A percentile compares a stretch with the other conserved stretches of the same genome.
Evolutionary conservation across 257 asterid genomes (phyloP).

Genomic region (Penstemon eatonii): DNA sequence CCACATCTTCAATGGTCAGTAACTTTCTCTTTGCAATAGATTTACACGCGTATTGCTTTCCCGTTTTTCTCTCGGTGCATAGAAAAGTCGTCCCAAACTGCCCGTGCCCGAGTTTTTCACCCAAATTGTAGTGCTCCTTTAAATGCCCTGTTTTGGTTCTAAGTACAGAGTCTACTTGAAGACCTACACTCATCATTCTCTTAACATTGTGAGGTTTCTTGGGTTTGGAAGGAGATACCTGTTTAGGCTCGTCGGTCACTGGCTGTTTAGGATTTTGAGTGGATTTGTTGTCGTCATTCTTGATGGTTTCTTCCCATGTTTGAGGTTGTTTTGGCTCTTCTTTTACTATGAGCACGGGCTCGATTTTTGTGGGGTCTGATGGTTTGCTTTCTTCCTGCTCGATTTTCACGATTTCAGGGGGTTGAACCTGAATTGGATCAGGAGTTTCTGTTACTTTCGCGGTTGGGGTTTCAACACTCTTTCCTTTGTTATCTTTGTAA

Average conservation of each 20-base stretch:
- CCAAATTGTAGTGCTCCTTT: conserved; percentile 32
- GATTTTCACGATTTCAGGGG: conserved; percentile 14
- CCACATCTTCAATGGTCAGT: conserved; percentile 27
- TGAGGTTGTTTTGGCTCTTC: conserved; percentile 1
- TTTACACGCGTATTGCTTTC: conserved; percentile 30
- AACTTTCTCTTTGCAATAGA: conserved; percentile 35
- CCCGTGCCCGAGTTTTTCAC: conserved; percentile 34
- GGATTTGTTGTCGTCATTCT: not conserved
- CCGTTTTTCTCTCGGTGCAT: conserved; percentile 28
- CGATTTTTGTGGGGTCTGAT: not conserved
- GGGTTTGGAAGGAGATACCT: conserved; percentile 5
- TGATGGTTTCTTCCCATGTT: conserved; percentile 9
- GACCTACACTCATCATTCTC: conserved; percentile 30
- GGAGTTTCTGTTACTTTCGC: conserved; percentile 6
- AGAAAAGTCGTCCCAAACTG: conserved; percentile 33
- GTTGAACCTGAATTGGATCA: conserved; percentile 1
- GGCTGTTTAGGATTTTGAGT: conserved; percentile 15
- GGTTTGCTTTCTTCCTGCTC: conserved; percentile 4
- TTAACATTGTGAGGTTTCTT: conserved; percentile 13
- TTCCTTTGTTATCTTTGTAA: conserved; percentile 6
- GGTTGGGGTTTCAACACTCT: not conserved
- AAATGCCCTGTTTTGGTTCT: conserved; percentile 29
- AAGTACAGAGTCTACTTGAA: conserved; percentile 30
- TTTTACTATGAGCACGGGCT: not conserved
- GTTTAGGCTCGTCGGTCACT: conserved; percentile 4